Conservation (phyloP, 176 grass and related monocot species). For the Microstegium vimineum region DNA sequence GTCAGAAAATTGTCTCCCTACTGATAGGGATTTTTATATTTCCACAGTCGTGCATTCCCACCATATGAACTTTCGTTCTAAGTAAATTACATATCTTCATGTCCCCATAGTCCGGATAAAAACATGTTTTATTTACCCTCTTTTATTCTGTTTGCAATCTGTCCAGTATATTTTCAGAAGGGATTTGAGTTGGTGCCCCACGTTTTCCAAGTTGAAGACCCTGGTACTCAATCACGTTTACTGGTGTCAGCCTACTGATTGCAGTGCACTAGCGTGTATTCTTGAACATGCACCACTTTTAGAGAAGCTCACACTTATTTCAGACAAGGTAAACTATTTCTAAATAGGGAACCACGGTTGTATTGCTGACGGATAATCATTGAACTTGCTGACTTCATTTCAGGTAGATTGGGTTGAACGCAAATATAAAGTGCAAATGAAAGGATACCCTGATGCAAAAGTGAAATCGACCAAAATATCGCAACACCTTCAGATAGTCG, state of each 20-base stretch:
- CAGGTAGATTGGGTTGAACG: accelerated
- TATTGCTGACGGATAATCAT: background rate
- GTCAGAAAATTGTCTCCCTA: no score
- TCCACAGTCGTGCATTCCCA: no score
- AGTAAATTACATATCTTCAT: background rate
- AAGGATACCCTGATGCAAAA: background rate
- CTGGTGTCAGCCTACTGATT: background rate
- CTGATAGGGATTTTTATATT: no score
- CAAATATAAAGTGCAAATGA: no score
- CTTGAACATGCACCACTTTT: background rate
- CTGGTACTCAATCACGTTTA: background rate
- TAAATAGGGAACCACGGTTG: background rate
- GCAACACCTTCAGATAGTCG: background rate
- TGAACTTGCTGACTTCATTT: background rate
- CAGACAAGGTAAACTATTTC: accelerated
- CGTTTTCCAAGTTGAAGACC: background rate
- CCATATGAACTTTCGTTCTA: no score
- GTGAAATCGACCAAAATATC: background rate
- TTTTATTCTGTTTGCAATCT: background rate
- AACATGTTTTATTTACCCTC: background rate
- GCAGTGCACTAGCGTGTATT: background rate
- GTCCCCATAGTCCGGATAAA: background rate
- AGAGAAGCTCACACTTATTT: background rate
- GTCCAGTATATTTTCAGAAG: background rate
- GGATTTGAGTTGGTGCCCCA: background rate